Conservation (phyloP, 2,329 filamentous ascomycete genomes). For the Aureobasidium sp. region DNA sequence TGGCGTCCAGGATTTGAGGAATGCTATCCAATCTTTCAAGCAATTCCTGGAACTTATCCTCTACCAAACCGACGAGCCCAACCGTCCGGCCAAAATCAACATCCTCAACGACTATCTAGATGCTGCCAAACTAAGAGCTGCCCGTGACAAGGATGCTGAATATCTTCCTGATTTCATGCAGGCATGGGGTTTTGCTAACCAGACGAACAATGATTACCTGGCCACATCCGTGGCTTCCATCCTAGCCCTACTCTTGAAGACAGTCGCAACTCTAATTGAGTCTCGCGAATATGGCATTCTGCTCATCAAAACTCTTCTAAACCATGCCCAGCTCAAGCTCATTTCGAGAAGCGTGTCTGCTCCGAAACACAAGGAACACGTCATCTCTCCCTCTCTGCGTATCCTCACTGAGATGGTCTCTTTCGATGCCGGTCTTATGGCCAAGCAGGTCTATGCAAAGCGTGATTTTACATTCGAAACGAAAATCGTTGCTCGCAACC, state of each 20-base stretch:
- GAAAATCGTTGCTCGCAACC: conserved; percentile 69
- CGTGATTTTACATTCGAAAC: conserved; percentile 64
- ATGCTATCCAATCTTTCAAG: conserved; percentile 64
- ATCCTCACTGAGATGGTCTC: conserved; percentile 76
- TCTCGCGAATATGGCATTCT: conserved; percentile 67
- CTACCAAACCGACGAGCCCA: conserved; percentile 45
- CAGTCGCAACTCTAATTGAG: conserved; percentile 65
- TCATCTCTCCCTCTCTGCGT: conserved; percentile 82
- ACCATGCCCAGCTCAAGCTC: conserved; percentile 71
- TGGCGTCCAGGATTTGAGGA: conserved; percentile 52
- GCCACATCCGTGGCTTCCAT: conserved; percentile 74
- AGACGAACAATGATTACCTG: conserved; percentile 71
- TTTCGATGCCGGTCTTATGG: conserved; percentile 77
- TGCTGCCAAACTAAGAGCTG: conserved; percentile 42
- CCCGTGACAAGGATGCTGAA: conserved; percentile 49
- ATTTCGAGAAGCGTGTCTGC: conserved; percentile 71
- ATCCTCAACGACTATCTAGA: conserved; percentile 65
- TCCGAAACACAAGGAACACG: conserved; percentile 72
- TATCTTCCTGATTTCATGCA: conserved; percentile 76
- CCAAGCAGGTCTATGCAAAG: conserved; percentile 63
- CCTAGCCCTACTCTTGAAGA: conserved; percentile 71
- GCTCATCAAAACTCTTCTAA: conserved; percentile 73
- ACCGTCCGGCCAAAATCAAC: conserved; percentile 39
- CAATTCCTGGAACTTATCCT: conserved; percentile 56
- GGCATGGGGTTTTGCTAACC: conserved; percentile 76